Base-by-base conservation (phyloP, 2,329 filamentous ascomycete genomes). In the Sporothrix pallida region DNA sequence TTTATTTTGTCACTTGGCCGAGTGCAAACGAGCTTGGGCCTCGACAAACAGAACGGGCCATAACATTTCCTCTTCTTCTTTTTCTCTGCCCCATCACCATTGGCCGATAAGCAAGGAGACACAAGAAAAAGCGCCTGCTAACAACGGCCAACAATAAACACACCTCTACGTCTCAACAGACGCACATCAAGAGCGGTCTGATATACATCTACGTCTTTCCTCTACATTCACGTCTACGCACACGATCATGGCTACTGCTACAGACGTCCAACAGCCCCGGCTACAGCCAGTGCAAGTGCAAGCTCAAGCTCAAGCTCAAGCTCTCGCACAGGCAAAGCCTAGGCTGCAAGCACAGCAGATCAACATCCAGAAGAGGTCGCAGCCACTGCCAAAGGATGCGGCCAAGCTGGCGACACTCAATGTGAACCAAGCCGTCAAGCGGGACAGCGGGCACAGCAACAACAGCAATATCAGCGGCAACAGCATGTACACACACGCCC, bases 401-500 rank as follows among this genome's bases (percentile, higher is more conserved):
- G 42, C 62, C 6, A 23, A n/a, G 37, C 9, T 17, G 37, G 13
- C 12, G 42, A 12, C 42, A 37, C 31, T 7, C 31, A 37, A 37
- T 3, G 62, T 48, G 31, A 17, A 48, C 6, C 10, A 12, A 1
- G 42, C 62, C 1, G n/a, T 46, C n/a, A 67, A 67, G n/a, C 42
- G 62, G n/a, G 62, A 48, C 62, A 48, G 62, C 20, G 62, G 62
- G 10, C 62, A 67, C 42, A 26, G 62, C 62, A 46, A 65, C 37
- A n/a, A 42, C 26, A 63, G 58, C 58, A 44, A 54, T n/a, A 54
- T 42, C 5, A 48, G 54, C 54, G 15, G 31, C 54, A 26, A 26
- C 12, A 67, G 62, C 42, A 67, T 48, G 42, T 20, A 48, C 7
- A 67, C 62, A 12, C 62, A 67, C n/a, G 62, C 17, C n/a, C 52